Evolutionary conservation across 2,329 filamentous ascomycete species (phyloP), one percentile per base, ranked within the genome.

Genomic region (Ophidiomyces ophidiicola): DNA sequence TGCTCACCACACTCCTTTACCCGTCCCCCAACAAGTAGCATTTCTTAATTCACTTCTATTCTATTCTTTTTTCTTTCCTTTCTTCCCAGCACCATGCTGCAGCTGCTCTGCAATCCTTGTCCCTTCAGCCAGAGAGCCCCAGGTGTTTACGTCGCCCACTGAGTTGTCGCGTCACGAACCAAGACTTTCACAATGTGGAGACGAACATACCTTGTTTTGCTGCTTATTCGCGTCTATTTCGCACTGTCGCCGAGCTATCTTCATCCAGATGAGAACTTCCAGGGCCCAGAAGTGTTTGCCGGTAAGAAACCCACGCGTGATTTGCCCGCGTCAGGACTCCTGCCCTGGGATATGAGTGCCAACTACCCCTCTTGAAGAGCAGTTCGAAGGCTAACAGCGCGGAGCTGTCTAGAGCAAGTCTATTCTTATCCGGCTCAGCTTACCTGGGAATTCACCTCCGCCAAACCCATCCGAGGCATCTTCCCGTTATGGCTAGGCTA

Each of bases 201-300:
- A 69, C 79, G 87, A 62, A 75, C 79, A 46, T 94, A 94, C 64
- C 70, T 96, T 47, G 65, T 92, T 41, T 71, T 98, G 52, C 71
- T 93, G 54, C 68, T 90, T 50, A 76, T 94, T 54, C 81, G 90
- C 61, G 72, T 96, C 55, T 96, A 88, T 74, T 88, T 96, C 60
- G 88, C 90, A 44, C 67, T 96, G 48, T 87, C 82, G 47, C 83
- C 90, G 43, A 96, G 88, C 69, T 98, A 98, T 62, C 75, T 98
- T 32, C 90, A 98, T 61, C 90, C 90, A 4, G 90, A 98, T 66
- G 90, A 98, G 71, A 90, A 96, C 68, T 98, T 98, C 55, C 90
- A 98, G 66, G 90, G 90, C 24, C 90, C 90, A 11, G 90, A 98
- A 68, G 80, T 96, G 48, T 90, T 96, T 55, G 87, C 88, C 55